A percentile compares a stretch with the other conserved stretches of the same genome.
Conservation (phyloP, 495 filamentous ascomycete species). For the Choiromyces venosus region DNA sequence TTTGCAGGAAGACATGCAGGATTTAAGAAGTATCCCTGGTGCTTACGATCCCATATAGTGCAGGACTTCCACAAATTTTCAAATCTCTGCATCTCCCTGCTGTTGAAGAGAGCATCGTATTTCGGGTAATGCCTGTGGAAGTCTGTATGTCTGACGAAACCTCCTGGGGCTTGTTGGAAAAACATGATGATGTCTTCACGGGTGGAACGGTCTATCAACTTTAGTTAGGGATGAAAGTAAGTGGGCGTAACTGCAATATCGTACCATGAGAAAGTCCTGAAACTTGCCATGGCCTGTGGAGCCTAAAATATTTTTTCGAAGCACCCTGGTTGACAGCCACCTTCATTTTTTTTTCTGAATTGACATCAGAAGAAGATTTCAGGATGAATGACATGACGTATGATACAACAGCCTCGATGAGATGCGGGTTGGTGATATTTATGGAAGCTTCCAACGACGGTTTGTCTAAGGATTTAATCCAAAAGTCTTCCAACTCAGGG, state of each 20-base stretch:
- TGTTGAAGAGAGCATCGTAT: not conserved
- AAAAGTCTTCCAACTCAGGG: not conserved
- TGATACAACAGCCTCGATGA: not conserved
- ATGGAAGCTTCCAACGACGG: not conserved
- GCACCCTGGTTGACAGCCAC: too few relatives aligned
- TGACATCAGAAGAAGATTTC: not conserved
- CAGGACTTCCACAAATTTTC: not conserved
- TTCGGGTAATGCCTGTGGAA: not conserved
- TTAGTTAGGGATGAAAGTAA: not conserved
- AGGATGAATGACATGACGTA: not conserved
- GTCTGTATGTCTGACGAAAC: not conserved
- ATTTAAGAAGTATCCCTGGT: not conserved
- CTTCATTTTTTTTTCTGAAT: too few relatives aligned
- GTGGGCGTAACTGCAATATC: not conserved
- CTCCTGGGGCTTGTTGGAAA: not conserved
- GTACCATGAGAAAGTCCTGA: not conserved
- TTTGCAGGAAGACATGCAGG: not conserved
- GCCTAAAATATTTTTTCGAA: too few relatives aligned
- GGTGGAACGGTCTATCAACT: not conserved
- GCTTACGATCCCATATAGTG: not conserved
- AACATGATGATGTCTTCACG: constrained; percentile 1
- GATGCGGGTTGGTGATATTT: not conserved
- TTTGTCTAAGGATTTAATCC: not conserved
- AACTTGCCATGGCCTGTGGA: not conserved
- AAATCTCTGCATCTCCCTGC: not conserved